Percentiles rank a stretch among this genome's conserved stretches.
These are phyloP conservation scores for Aspergillus cristatus DNA, from an alignment of 495 filamentous ascomycete genomes.

Conservation along the genomic window DNA sequence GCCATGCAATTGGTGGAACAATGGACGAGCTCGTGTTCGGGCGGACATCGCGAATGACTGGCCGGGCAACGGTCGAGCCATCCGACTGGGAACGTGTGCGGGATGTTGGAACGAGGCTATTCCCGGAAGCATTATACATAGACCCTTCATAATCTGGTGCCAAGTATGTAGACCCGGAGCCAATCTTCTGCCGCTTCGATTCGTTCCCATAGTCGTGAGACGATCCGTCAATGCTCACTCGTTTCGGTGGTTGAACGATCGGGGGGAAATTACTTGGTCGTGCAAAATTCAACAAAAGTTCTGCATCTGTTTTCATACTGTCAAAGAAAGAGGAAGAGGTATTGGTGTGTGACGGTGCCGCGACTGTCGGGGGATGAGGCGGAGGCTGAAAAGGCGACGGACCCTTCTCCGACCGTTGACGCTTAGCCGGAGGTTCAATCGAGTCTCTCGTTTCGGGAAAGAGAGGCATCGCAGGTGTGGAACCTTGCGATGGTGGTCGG, in stretches of 20 bases:
- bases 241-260: constrained; percentile 16
- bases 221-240: constrained; percentile 31
- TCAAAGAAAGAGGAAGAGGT: constrained; percentile 29
- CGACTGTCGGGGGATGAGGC: constrained; percentile 19
- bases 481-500: constrained; percentile 24
- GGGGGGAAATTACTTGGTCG: constrained; percentile 31
- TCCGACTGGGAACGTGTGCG: constrained; percentile 39
- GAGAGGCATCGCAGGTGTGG: constrained; percentile 19
- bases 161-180: constrained; percentile 10
- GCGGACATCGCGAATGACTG: constrained; percentile 27
- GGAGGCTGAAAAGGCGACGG: constrained; percentile 36
- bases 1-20: constrained; percentile 28
- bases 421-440: constrained; percentile 49
- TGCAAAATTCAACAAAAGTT: constrained; percentile 42
- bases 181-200: constrained; percentile 14
- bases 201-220: constrained; percentile 18
- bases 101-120: constrained; percentile 19
- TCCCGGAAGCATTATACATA: constrained; percentile 1
- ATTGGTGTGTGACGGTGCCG: constrained; percentile 37
- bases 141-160: constrained; percentile 11
- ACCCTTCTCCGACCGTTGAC: constrained; percentile 49
- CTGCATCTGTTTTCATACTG: constrained; percentile 44
- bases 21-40: constrained; percentile 36
- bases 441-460: constrained; percentile 21
- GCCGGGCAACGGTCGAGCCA: constrained; percentile 34